Conservation (phyloP, 345 rosid species). For the Tarenaya hassleriana region DNA sequence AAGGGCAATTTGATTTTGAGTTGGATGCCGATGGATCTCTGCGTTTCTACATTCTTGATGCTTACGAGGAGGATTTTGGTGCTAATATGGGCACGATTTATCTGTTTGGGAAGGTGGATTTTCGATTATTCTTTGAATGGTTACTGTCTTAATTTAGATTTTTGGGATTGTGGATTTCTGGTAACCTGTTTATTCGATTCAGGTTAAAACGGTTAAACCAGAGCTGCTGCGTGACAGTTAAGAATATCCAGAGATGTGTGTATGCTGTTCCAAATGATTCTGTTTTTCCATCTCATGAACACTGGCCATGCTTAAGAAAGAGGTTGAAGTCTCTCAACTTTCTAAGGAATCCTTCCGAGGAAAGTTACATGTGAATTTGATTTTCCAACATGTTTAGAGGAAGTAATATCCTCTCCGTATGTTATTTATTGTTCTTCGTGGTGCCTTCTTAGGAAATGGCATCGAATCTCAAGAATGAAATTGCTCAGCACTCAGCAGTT, state of each 20-base stretch:
- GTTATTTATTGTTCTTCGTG: constrained; percentile 17
- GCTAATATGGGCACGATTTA: constrained; percentile 71
- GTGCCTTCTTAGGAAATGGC: constrained; percentile 53
- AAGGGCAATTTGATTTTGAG: constrained; percentile 58
- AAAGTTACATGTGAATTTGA: constrained; percentile 69
- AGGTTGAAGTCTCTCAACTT: constrained; percentile 53
- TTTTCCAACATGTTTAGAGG: background rate
- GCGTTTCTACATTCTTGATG: constrained; percentile 73
- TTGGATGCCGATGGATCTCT: constrained; percentile 65
- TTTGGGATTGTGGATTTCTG: background rate
- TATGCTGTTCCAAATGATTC: constrained; percentile 75
- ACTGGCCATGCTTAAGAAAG: constrained; percentile 63
- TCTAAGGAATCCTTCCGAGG: constrained; percentile 46
- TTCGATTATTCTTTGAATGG: constrained; percentile 6
- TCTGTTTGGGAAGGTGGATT: constrained; percentile 86
- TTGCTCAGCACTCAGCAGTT: constrained; percentile 60
- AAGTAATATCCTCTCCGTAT: constrained; percentile 2
- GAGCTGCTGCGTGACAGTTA: constrained; percentile 81
- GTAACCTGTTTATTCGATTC: constrained; percentile 16
- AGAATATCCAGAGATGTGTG: constrained; percentile 79
- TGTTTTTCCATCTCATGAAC: constrained; percentile 53
- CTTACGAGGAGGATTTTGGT: constrained; percentile 78
- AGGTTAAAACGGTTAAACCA: constrained; percentile 88
- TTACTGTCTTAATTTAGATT: constrained; percentile 1
- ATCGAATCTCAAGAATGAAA: constrained; percentile 65